Evolutionary conservation across 2,329 filamentous ascomycete genomes (phyloP), one percentile per base, ranked within the genome.

Genomic region (Alternaria sp.): DNA sequence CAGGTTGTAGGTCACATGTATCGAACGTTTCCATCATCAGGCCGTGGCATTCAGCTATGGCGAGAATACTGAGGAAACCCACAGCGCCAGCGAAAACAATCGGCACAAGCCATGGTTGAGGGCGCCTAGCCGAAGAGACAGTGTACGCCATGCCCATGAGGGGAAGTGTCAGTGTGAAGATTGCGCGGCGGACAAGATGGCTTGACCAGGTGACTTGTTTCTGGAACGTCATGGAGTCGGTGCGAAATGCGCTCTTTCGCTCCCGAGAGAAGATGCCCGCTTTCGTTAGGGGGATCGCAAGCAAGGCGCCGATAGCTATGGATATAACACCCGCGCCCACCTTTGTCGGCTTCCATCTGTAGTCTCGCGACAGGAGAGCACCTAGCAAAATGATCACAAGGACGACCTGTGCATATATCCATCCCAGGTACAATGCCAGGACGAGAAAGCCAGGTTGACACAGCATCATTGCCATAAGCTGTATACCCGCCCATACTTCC

Each of bases 1-100:
- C 89, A 2, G 90, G 88, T 67, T 91, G 90, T 4, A 94, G 82
- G 75, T 94, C 92, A 41, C 89, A 92, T n/a, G 89, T 91, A 74
- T 94, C 92, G 75, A 90, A 94, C 0, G 89, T 89, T 73, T 93
- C 91, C 91, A 94, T 93, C 73, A 93, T 85, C 32, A 94, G 80
- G 1, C 91, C 90, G 65, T 90, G 87, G 76, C 91, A 93, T 77
- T 94, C 91, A 3, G 91, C 87, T 46, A 92, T 88, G 1, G 90
- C 91, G 10, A 94, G 85, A 53, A 88, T 89, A 2, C 89, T 90
- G 5, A 93, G 80, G 68, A 92, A 92, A 0, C 90, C 90, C 14
- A 93, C 85, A 4, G 87, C 74, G 1, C 85, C 86, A 0, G 90
- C 89, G 66, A 93, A 88, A 3, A 89, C 73, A 4, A 89, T 88